A percentile compares a stretch with the other conserved stretches of the same genome.
Evolutionary conservation across 345 rosid genomes (phyloP).

Genomic region (Camelina hispida): DNA sequence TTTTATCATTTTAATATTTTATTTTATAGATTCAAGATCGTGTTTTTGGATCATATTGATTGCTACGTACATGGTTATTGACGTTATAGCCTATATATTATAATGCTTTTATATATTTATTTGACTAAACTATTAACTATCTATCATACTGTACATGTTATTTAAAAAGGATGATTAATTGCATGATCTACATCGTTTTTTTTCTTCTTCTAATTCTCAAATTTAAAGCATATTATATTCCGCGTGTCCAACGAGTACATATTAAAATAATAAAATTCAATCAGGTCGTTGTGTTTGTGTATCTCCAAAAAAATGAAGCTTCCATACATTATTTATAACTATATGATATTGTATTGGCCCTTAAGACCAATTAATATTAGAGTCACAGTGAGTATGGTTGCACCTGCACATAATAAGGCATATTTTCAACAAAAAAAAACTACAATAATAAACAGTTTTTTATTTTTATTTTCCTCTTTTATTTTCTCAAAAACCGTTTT

Average conservation of each 20-base stretch:
- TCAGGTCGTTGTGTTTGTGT: background rate
- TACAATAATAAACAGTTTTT: background rate
- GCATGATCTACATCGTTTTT: background rate
- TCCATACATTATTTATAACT: background rate
- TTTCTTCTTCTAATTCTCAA: background rate
- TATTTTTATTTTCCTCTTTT: no score
- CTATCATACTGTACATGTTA: background rate
- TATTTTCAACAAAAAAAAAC: background rate
- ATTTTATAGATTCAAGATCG: background rate
- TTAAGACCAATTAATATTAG: background rate
- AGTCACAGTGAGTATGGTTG: background rate
- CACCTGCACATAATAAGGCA: background rate
- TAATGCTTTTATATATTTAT: background rate
- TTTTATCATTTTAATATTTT: background rate
- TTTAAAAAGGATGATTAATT: background rate
- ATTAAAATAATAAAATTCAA: conserved; percentile 25
- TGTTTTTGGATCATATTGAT: background rate
- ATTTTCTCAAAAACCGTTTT: background rate
- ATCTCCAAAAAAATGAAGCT: conserved; percentile 7
- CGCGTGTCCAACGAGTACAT: conserved; percentile 35
- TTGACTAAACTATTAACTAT: background rate
- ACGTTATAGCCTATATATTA: background rate
- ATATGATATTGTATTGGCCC: background rate
- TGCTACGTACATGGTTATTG: conserved; percentile 9
- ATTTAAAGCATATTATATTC: background rate